Base-by-base conservation (phyloP, 306 rosid genomes). In the Quercus glauca region DNA sequence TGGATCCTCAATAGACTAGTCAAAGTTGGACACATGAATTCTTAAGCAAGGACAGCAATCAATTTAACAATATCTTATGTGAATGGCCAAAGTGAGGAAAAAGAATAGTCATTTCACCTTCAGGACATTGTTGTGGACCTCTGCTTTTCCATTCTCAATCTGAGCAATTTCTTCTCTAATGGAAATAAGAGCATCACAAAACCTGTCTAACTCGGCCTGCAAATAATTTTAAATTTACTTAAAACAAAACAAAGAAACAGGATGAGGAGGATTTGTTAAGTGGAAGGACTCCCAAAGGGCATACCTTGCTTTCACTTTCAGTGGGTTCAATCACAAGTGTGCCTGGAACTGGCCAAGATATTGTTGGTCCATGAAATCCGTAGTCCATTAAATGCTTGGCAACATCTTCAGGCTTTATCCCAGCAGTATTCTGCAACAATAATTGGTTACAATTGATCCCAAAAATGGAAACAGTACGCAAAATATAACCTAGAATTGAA, bases 291-390 rank as follows among this genome's bases (percentile, higher is more conserved):
- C 55, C 63, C 18, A 55, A 33, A 60, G 74, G 75, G 6, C 60
- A 33, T 89, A 91, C 99, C 91, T 96, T 96, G 98, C 97, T 90
- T 88, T 96, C 99, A 89, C 99, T 96, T 80, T 96, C 99, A 60
- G 98, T 93, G 61, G 99, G 98, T 85, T 96, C 98, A 73, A 96
- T 86, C 99, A 96, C 93, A 89, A 96, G 98, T 15, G 99, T 96
- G 55, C 99, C 98, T 14, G 98, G 97, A 70, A 96, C 98, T 68
- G 98, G 99, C 99, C 99, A 96, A 67, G 98, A 96, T 98, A 96
- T 96, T 53, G 99, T 96, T 73, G 99, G 99, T 85, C 79, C 99
- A 76, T 96, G 99, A 31, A 96, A 96, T 23, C 98, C 97, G 3
- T 96, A 96, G 91, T 93, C 99, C 89, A 96, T 96, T 56, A 96